Conservation (phyloP, 1,284 basidiomycete genomes). For the Takashimella tepidaria region DNA sequence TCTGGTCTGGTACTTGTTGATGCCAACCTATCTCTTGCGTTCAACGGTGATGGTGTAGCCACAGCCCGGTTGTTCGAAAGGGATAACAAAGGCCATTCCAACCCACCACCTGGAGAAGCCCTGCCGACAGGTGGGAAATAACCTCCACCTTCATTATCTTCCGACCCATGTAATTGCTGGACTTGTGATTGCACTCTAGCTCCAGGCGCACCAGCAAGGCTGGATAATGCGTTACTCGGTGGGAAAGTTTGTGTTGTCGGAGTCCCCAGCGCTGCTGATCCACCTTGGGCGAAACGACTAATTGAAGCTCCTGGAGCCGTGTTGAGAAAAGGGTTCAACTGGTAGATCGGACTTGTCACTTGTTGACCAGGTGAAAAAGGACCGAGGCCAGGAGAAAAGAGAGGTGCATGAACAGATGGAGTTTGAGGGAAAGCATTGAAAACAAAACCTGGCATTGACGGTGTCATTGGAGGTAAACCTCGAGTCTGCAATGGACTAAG, state of each 20-base stretch:
- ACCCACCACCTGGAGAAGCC: too few relatives aligned
- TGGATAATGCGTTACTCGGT: conserved; percentile 16
- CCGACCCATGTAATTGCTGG: conserved; percentile 1
- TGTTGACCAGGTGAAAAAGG: conserved; percentile 47
- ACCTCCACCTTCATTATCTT: conserved; percentile 13
- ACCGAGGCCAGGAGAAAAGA: conserved; percentile 40
- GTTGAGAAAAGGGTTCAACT: conserved; percentile 44
- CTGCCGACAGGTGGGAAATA: conserved; percentile 32
- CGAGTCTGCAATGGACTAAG: conserved; percentile 40
- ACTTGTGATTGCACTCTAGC: conserved; percentile 3
- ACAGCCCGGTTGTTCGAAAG: background rate
- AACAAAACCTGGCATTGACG: conserved; percentile 49
- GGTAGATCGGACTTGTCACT: conserved; percentile 36
- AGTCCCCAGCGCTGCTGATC: conserved; percentile 39
- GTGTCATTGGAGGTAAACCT: conserved; percentile 48
- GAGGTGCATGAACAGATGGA: conserved; percentile 39
- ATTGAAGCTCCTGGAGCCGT: conserved; percentile 48
- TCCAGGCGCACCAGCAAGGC: conserved; percentile 21
- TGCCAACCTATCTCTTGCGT: conserved; percentile 28
- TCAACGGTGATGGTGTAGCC: conserved; percentile 11
- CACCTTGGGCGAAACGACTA: conserved; percentile 20
- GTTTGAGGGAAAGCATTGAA: conserved; percentile 48
- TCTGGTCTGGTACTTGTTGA: conserved; percentile 9
- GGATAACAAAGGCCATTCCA: background rate
- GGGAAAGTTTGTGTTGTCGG: conserved; percentile 43